Evolutionary conservation across 768 basidiomycete genomes (phyloP).

Genomic region (Lactarius pseudohatsudake): DNA sequence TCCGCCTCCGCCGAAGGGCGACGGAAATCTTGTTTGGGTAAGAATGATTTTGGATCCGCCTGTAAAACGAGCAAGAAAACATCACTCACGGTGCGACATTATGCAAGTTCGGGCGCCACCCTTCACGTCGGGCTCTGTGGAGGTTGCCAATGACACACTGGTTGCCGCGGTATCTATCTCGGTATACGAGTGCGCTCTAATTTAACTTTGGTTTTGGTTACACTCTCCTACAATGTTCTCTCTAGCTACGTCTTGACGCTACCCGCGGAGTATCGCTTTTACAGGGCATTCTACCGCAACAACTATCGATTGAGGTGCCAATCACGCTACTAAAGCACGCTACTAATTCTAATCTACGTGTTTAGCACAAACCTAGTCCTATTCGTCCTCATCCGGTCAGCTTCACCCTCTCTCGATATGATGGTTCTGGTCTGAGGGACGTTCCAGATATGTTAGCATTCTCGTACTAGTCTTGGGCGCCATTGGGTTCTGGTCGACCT

Average conservation of each 20-base stretch:
- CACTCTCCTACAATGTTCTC: neutral
- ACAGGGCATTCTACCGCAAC: slow-evolving; percentile 9
- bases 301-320: neutral
- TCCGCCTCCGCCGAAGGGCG: neutral
- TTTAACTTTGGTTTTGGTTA: neutral
- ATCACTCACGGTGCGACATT: neutral
- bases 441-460: slow-evolving; percentile 45
- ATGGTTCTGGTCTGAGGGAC: neutral
- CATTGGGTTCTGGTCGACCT: slow-evolving; percentile 57
- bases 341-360: neutral
- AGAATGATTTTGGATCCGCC: neutral
- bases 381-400: slow-evolving; percentile 21
- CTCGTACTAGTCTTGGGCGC: slow-evolving; percentile 51
- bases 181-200: slow-evolving; percentile 15
- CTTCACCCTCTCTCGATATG: neutral
- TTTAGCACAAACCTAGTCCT: slow-evolving; percentile 9
- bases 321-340: neutral
- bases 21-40: neutral
- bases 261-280: slow-evolving; percentile 24
- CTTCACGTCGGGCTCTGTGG: neutral
- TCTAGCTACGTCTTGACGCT: slow-evolving; percentile 21
- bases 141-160: slow-evolving; percentile 9
- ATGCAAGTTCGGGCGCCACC: neutral
- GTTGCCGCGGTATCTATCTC: slow-evolving; percentile 15
- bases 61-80: neutral